phyloP scores from a whole-genome alignment of 768 basidiomycete genomes.

The Pholiota molesta region DNA sequence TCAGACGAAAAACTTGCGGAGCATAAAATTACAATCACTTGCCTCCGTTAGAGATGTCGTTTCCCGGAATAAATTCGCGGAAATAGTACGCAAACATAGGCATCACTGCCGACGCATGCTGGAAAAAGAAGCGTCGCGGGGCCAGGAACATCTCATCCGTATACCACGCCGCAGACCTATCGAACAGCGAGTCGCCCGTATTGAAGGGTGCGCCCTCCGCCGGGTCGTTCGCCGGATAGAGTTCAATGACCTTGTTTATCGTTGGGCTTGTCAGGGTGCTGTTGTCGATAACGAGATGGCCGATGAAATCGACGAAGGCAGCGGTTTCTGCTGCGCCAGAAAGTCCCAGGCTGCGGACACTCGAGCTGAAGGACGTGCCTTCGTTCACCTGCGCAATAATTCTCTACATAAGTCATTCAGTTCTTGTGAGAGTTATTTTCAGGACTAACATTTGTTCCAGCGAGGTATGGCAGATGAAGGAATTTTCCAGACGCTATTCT shows the following conservation, averaged over 20 bases:
- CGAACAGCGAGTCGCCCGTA: conserved; percentile 63
- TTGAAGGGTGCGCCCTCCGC: conserved; percentile 53
- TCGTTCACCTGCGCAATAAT: conserved; percentile 48
- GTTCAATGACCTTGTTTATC: conserved; percentile 35
- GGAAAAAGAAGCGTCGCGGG: conserved; percentile 51
- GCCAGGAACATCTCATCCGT: conserved; percentile 60
- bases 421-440: not conserved
- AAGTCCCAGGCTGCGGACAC: conserved; percentile 41
- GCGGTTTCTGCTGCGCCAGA: conserved; percentile 41
- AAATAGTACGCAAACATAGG: conserved; percentile 59
- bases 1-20: not conserved
- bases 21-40: conserved; percentile 2
- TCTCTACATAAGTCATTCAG: not conserved
- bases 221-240: conserved; percentile 54
- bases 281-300: conserved; percentile 54
- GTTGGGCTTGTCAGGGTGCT: conserved; percentile 45
- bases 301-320: conserved; percentile 51
- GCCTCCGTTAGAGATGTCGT: conserved; percentile 52
- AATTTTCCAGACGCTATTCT: conserved; percentile 51
- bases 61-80: conserved; percentile 59
- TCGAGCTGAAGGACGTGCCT: conserved; percentile 46
- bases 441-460: conserved; percentile 53
- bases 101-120: conserved; percentile 47
- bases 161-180: conserved; percentile 59
- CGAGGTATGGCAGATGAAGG: conserved; percentile 54